Base-by-base conservation (phyloP, 2,329 filamentous ascomycete species). In the Polychaeton citri region DNA sequence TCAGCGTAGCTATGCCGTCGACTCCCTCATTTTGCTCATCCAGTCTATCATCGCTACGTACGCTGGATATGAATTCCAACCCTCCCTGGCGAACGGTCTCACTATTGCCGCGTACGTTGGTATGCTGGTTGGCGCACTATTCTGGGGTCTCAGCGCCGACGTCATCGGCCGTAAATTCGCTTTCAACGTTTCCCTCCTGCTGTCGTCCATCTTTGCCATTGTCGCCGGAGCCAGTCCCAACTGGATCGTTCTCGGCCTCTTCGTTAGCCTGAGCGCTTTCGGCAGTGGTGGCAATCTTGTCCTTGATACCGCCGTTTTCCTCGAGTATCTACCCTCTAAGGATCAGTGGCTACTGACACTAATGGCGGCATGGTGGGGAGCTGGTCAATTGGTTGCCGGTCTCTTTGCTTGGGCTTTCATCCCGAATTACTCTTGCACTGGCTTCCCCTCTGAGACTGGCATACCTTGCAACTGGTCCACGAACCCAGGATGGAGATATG, bases 81-180 rank as follows among this genome's bases (percentile, higher is more conserved):
- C 64, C 1, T 65, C 68, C 17, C 80, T 72, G 44, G 48, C 50
- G 2, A 47, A 52, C 30, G 76, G 68, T 6, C 61, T 80, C 32
- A 80, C 71, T 2, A 69, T 81, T 34, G 69, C 77, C 4, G 68
- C 66, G 1, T 81, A 78, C 47, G 63, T 68, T 6, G 65, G 64
- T 39, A 66, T 68, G 61, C 61, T 68, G 35, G 42, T 62, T 0
- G 71, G 76, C 2, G 75, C 74, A 12, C 51, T 81, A 18, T 81
- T 81, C 57, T 83, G 78, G 77, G 78, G 78, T 2, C 56, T 79
- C 19, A 66, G 66, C 3, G 76, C 76, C 16, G 79, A 83, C 48
- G 66, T 82, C 21, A 75, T 82, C 41, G 79, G 78, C 5, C 66
- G 79, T 30, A 71, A 72, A 42, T 73, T 72, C 44, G 78, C 79